Evolutionary conservation across 208 protist species (phyloP).

Genomic region (Leishmania braziliensis): DNA sequence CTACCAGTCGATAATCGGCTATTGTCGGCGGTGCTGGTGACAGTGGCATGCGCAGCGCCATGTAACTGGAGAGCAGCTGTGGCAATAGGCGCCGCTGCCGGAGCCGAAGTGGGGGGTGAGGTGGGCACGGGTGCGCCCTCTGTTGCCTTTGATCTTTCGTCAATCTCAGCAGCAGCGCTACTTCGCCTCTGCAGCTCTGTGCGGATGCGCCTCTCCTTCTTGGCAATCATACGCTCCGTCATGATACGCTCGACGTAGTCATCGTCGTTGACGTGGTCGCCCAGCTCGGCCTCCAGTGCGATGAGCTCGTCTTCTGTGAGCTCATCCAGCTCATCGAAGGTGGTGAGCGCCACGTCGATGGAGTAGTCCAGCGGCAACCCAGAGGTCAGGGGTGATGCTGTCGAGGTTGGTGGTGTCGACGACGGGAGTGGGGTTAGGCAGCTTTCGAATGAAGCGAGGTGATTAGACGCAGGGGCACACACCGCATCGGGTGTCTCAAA

Average conservation of each 20-base stretch:
- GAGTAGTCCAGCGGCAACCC: slow-evolving; percentile 13
- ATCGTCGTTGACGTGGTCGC: slow-evolving; percentile 69
- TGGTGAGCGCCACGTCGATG: slow-evolving; percentile 41
- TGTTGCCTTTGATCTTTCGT: not conserved
- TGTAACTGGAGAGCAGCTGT: not conserved
- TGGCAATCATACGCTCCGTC: slow-evolving; percentile 79
- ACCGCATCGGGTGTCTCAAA: not conserved
- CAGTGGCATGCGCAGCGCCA: not conserved
- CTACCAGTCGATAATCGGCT: not conserved
- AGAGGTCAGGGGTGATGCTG: not conserved
- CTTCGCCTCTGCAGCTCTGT: slow-evolving; percentile 39
- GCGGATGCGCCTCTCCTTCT: slow-evolving; percentile 76
- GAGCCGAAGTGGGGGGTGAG: not conserved
- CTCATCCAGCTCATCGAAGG: slow-evolving; percentile 77
- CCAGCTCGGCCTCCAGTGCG: slow-evolving; percentile 71
- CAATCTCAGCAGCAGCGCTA: slow-evolving; percentile 2
- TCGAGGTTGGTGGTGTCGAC: not conserved
- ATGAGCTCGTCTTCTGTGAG: slow-evolving; percentile 85
- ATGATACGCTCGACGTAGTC: slow-evolving; percentile 77
- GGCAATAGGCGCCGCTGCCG: not conserved
- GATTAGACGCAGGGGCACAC: not conserved
- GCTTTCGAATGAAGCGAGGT: not conserved
- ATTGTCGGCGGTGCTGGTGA: not conserved
- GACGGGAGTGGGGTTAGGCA: not conserved
- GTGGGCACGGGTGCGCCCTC: not conserved